phyloP scores from a whole-genome alignment of 306 rosid genomes.

The Hippophae tibetana region DNA sequence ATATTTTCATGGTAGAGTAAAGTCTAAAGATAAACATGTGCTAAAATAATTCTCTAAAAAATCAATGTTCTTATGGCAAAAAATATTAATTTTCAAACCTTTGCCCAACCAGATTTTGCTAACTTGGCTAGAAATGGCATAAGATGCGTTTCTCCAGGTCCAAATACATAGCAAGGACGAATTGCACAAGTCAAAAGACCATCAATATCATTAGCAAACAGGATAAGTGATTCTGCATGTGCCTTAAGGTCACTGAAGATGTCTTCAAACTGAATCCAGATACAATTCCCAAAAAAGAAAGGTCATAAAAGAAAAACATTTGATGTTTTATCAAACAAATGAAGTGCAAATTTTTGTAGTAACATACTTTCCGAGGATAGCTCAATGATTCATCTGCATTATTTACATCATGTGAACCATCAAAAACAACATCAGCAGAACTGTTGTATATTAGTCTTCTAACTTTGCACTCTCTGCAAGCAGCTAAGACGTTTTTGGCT shows the following conservation, averaged over 20 bases:
- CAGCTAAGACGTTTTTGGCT: slow-evolving; percentile 71
- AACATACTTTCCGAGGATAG: slow-evolving; percentile 64
- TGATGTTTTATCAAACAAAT: slow-evolving; percentile 9
- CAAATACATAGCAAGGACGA: slow-evolving; percentile 82
- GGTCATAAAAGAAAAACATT: slow-evolving; percentile 17
- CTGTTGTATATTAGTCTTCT: slow-evolving; percentile 68
- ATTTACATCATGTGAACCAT: slow-evolving; percentile 43
- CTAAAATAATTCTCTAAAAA: too few species aligned
- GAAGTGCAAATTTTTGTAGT: slow-evolving; percentile 19
- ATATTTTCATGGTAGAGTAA: neutral
- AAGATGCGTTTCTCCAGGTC: slow-evolving; percentile 65
- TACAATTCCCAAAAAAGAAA: slow-evolving; percentile 4
- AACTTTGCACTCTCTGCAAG: slow-evolving; percentile 75
- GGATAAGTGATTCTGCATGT: slow-evolving; percentile 78
- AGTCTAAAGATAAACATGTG: too few species aligned
- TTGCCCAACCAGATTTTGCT: slow-evolving; percentile 61
- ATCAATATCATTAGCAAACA: slow-evolving; percentile 57
- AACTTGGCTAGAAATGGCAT: slow-evolving; percentile 46
- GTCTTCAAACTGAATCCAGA: slow-evolving; percentile 49
- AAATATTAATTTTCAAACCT: slow-evolving; percentile 37
- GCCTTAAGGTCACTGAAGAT: slow-evolving; percentile 64
- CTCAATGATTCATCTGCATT: slow-evolving; percentile 45
- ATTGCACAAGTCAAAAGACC: slow-evolving; percentile 82
- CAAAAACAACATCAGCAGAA: slow-evolving; percentile 72
- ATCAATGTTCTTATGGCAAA: neutral